Base-by-base conservation (phyloP, 345 rosid species). In the Streptanthus diversifolius region DNA sequence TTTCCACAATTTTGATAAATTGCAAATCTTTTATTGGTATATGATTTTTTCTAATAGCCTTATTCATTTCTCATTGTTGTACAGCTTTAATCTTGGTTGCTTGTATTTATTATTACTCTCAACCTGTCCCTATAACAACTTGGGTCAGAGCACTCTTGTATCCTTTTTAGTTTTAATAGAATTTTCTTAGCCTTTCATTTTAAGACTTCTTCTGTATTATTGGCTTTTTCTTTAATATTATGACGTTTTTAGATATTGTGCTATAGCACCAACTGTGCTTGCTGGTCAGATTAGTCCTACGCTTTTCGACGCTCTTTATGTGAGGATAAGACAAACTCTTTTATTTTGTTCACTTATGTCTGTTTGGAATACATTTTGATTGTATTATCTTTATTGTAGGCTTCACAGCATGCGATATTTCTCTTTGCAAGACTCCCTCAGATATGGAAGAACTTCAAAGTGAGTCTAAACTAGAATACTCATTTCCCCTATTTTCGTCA, bases 381-480 rank as follows among this genome's bases (percentile, higher is more conserved):
- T 27, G 17, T 66, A 29, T 18, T 19, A 8, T 68, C 4, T 61
- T 35, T 68, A 15, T 66, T 83, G 66, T 91, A 93, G 98, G 95
- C 90, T 53, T 95, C 93, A 44, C 99, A 95, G 68, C 99, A 95
- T 84, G 97, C 91, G 8, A 83, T 91, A 25, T 95, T 95, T 76
- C 89, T 95, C 78, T 86, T 75, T 84, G 96, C 97, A 35, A 84
- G 91, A 83, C 88, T 95, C 45, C 99, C 99, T 19, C 99, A 90
- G 71, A 95, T 95, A 79, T 91, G 90, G 99, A 74, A 81, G 79
- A 91, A 91, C 83, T 87, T 88, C 77, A 80, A 75, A 61, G 93
- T 91, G 75, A 88, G 97, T 82, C 66, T 54, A 33, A 13, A 27
- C 44, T 52, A 17, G 2, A 22, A 24, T 71, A 27, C 32, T 54